These are phyloP conservation scores for Aspergillus pseudoglaucus DNA, from an alignment of 2,329 filamentous ascomycete species.

Conservation along the genomic window DNA sequence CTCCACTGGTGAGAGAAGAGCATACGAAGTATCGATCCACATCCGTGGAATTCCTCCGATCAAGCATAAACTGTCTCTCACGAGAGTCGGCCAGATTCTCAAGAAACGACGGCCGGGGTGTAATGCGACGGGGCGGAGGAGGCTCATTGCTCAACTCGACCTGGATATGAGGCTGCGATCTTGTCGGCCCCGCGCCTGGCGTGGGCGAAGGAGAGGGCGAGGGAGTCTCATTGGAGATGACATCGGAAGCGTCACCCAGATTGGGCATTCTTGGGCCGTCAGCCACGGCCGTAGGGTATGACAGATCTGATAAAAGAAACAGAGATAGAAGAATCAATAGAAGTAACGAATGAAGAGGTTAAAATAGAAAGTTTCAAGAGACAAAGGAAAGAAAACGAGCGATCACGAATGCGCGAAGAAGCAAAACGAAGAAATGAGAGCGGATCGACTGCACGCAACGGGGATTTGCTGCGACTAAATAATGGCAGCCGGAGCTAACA, in stretches of 20 bases:
- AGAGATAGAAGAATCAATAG: neutral
- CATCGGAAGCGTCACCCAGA: slow-evolving; percentile 7
- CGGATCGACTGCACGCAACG: neutral
- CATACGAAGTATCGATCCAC: slow-evolving; percentile 57
- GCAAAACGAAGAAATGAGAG: neutral
- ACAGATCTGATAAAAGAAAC: neutral
- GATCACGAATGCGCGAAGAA: neutral
- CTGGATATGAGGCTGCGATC: slow-evolving; percentile 2
- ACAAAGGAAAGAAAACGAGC: neutral
- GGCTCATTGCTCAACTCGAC: neutral
- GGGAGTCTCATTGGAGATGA: slow-evolving; percentile 2
- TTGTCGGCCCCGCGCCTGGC: slow-evolving; percentile 5
- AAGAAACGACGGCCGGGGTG: slow-evolving; percentile 29
- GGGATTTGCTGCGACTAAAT: neutral
- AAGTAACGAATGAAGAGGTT: neutral
- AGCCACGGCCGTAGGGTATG: neutral
- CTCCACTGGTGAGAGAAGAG: neutral
- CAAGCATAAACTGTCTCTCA: slow-evolving; percentile 24
- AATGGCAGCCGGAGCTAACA: neutral
- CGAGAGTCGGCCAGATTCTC: slow-evolving; percentile 26
- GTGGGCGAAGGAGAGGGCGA: slow-evolving; percentile 1
- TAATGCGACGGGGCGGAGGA: slow-evolving; percentile 11
- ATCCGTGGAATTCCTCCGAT: slow-evolving; percentile 35
- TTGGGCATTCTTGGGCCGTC: neutral
- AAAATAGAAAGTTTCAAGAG: neutral